Conservation (phyloP, 164 flowering plant genomes). For the Tetrastigma voinierianum region DNA sequence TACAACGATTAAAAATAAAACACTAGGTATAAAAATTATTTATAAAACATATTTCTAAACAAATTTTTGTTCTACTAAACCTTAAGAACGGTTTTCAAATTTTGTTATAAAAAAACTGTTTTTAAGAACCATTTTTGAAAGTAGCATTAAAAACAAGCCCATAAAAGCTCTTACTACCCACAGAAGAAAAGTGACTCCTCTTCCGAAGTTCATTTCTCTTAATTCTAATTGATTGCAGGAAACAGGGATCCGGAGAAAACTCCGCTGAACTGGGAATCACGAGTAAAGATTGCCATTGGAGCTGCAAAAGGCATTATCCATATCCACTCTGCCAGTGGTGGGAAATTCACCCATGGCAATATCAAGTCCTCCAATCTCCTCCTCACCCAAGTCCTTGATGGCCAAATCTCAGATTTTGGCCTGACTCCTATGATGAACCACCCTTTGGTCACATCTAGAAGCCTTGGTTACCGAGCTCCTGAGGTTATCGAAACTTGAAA, state of each 20-base stretch:
- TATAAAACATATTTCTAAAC: too few species aligned
- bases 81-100: too few species aligned
- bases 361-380: constrained; percentile 52
- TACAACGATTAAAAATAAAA: too few species aligned
- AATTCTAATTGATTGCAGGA: constrained; percentile 21
- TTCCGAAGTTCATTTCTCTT: not conserved
- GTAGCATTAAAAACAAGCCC: too few species aligned
- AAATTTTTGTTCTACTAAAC: too few species aligned
- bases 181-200: too few species aligned
- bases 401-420: constrained; percentile 47
- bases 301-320: constrained; percentile 51
- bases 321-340: constrained; percentile 35
- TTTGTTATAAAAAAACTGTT: too few species aligned
- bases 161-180: too few species aligned
- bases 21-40: too few species aligned
- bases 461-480: constrained; percentile 53
- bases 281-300: constrained; percentile 43
- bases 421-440: constrained; percentile 32
- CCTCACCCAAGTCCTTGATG: constrained; percentile 31
- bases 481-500: constrained; percentile 39
- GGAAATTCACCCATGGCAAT: constrained; percentile 50
- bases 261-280: constrained; percentile 44
- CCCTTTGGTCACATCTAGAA: constrained; percentile 32
- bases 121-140: too few species aligned
- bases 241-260: constrained; percentile 21